Base-by-base conservation (phyloP, 169 alveolate species). In the Cryptosporidium bovis region DNA sequence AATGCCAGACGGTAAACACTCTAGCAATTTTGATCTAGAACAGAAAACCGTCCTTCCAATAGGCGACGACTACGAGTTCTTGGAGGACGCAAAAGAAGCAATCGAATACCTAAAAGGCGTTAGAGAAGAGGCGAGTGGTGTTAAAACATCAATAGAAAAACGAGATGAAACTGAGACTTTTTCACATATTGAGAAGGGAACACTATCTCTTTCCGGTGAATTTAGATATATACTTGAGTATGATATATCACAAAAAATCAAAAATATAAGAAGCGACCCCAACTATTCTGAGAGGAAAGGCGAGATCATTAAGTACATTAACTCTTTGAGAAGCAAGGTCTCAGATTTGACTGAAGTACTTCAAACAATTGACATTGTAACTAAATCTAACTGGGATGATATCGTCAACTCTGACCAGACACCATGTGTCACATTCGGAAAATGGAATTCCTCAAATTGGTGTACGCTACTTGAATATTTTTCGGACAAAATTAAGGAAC, bases 391-490 rank as follows among this genome's bases (percentile, higher is more conserved):
- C 48, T 77, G 87, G 87, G 77, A 62, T 4, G 40, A 34, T 13
- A 77, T 77, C 18, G 15, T 60, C 36, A 13, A 34, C 12, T 62
- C 62, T 7, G 48, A 51, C 31, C 51, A 77, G 40, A 46, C 2
- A 29, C 71, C 87, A 13, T 44, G 36, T 20, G 46, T 77, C 20
- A 13, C 71, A 24, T 10, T 77, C 10, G 87, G 87, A 7, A 33
- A 77, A n/a, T 77, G 87, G 87, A 77, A 77, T 20, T 77, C 87
- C 15, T 48, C 58, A 18, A 77, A 77, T 40, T 77, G 87, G 87
- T 77, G 66, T 15, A 58, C 27, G 33, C 36, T 77, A 77, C 40
- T 77, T 3, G 87, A 77, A 62, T 69, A 69, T 33, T 69, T 53
- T 55, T 60, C 83, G 8, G 24, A 33, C 29, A 1, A 15, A 77